A percentile compares a stretch with the other conserved stretches of the same genome.
These are phyloP conservation scores for Neurospora sp. DNA, from an alignment of 495 filamentous ascomycete genomes.

Conservation along the genomic window DNA sequence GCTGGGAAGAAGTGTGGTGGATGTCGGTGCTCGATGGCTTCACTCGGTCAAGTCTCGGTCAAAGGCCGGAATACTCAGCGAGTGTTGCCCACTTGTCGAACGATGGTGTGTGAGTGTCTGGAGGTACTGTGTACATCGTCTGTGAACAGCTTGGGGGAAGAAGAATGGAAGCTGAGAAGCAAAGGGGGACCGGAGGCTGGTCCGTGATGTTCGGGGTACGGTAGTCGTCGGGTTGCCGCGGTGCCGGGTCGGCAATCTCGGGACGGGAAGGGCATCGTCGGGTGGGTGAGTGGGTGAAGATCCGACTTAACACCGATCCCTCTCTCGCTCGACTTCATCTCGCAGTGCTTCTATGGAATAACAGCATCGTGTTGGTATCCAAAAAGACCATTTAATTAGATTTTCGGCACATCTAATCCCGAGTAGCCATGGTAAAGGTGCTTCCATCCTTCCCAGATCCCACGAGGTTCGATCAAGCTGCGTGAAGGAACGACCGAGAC, in stretches of 20 bases:
- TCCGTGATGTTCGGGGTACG: not conserved
- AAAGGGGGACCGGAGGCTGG: not conserved
- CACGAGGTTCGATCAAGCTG: no score
- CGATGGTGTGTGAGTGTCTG: not conserved
- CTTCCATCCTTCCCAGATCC: no score
- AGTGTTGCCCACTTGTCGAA: not conserved
- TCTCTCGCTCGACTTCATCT: not conserved
- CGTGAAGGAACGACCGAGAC: not conserved
- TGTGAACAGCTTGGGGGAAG: not conserved
- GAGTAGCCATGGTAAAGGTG: not conserved
- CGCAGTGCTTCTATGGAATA: not conserved
- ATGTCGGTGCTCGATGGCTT: not conserved
- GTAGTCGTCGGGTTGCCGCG: not conserved
- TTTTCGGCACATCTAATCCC: not conserved
- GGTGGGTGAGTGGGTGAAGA: not conserved
- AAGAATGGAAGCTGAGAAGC: not conserved
- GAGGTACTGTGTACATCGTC: not conserved
- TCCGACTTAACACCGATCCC: not conserved
- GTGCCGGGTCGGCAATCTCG: not conserved
- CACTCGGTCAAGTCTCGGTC: not conserved
- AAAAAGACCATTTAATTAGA: not conserved
- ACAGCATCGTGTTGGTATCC: not conserved
- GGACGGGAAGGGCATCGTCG: not conserved
- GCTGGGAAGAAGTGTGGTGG: not conserved
- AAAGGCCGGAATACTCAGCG: not conserved